Conservation (phyloP, 73 alveolate genomes). For the Paramecium primaurelia region DNA sequence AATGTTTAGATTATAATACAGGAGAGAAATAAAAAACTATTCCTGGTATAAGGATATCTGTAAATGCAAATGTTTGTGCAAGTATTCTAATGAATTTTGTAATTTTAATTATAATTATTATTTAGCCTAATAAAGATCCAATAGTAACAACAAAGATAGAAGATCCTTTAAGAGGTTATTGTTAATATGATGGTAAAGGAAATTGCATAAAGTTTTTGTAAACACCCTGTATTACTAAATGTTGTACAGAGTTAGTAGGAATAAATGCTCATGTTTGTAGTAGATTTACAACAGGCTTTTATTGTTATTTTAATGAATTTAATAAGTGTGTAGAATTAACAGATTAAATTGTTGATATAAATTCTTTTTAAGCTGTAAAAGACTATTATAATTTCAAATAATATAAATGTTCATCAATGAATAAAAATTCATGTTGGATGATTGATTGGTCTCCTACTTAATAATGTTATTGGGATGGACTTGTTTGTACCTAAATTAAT, state of each 20-base stretch:
- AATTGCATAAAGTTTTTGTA: not conserved
- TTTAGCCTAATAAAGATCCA: not conserved
- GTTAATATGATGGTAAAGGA: not conserved
- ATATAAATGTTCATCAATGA: conserved; percentile 32
- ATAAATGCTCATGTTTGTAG: conserved; percentile 49
- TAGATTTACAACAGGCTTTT: not conserved
- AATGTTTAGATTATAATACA: conserved; percentile 8
- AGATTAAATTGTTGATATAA: not conserved
- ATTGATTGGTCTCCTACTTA: conserved; percentile 12
- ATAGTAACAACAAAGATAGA: not conserved
- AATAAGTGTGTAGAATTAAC: conserved; percentile 13
- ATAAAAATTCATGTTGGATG: not conserved
- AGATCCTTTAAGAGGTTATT: not conserved
- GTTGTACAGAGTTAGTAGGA: conserved; percentile 11
- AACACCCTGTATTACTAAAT: not conserved
- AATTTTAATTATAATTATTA: not conserved
- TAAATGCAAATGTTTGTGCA: conserved; percentile 25
- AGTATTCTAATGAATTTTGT: not conserved
- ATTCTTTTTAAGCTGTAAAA: not conserved
- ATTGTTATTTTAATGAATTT: not conserved
- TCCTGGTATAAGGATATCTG: not conserved
- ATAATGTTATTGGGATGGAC: not conserved
- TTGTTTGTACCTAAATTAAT: not conserved
- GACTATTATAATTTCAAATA: not conserved
- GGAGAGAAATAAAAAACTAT: not conserved